Percentiles rank a stretch among this genome's conserved stretches.
These are phyloP conservation scores for Earliella scabrosa DNA, from an alignment of 1,284 basidiomycete genomes.

Conservation along the genomic window DNA sequence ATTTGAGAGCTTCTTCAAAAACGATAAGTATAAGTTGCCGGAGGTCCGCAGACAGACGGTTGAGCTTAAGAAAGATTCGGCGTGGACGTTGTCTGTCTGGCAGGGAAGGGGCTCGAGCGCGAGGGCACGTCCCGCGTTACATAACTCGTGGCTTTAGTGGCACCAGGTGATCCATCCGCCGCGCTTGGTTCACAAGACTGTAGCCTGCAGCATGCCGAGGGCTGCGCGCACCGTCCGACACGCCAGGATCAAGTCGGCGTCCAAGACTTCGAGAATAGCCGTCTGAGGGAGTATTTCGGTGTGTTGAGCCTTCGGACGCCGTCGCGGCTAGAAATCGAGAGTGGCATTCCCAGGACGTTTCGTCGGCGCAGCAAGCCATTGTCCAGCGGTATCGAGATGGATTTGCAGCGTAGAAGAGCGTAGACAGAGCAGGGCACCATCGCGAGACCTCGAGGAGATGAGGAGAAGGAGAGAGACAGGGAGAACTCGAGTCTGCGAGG, in stretches of 20 bases:
- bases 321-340: background rate
- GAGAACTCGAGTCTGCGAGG: too few species aligned
- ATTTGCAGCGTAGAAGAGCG: too few species aligned
- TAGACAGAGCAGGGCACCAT: too few species aligned
- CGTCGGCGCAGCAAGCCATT: background rate
- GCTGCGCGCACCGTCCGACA: background rate
- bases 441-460: too few species aligned
- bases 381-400: too few species aligned
- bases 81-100: slow-evolving; percentile 12
- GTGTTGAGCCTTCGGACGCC: background rate
- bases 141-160: slow-evolving; percentile 22
- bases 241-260: background rate
- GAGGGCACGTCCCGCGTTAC: slow-evolving; percentile 16
- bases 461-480: too few species aligned
- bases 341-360: background rate
- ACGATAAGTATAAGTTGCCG: background rate
- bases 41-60: background rate
- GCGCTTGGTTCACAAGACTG: background rate
- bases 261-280: background rate
- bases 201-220: background rate
- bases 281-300: background rate
- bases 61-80: background rate
- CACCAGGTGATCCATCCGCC: slow-evolving; percentile 15
- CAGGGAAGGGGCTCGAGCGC: slow-evolving; percentile 6
- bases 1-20: background rate